A percentile compares a stretch with the other conserved stretches of the same genome.
These are phyloP conservation scores for Ananas comosus DNA, from an alignment of 176 grass and related monocot species.

Conservation along the genomic window DNA sequence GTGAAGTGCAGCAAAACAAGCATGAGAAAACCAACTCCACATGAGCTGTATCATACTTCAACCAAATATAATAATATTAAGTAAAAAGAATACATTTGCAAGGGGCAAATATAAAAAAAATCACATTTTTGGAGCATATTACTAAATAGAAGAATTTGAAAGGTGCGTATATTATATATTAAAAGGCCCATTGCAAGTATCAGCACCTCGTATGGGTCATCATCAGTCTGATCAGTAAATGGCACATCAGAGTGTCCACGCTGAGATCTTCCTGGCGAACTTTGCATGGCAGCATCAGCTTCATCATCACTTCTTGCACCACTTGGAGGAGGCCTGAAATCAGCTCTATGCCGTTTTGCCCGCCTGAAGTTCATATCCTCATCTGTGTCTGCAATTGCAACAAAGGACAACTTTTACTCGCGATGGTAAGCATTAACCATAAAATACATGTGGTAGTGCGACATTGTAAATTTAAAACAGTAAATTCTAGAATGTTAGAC, in stretches of 20 bases:
- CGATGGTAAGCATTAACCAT: neutral
- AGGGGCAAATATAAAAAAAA: too few relatives aligned
- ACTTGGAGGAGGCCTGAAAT: constrained; percentile 55
- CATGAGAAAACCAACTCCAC: neutral
- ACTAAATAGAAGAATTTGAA: too few relatives aligned
- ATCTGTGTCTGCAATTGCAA: constrained; percentile 51
- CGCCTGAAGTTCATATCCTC: constrained; percentile 69
- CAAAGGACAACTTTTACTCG: constrained; percentile 12
- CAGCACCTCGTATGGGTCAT: constrained; percentile 80
- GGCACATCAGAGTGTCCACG: constrained; percentile 64
- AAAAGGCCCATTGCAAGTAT: constrained; percentile 1
- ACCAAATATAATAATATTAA: too few relatives aligned
- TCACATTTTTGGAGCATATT: too few relatives aligned
- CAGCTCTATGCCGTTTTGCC: constrained; percentile 75
- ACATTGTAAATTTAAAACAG: too few relatives aligned
- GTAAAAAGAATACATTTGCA: too few relatives aligned
- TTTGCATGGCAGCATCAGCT: constrained; percentile 59
- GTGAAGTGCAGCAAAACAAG: neutral
- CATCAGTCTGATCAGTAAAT: constrained; percentile 88
- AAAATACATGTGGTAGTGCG: too few relatives aligned
- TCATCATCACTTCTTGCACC: constrained; percentile 82
- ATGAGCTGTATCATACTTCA: too few relatives aligned
- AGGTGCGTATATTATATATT: too few relatives aligned
- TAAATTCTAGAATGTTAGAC: too few relatives aligned
- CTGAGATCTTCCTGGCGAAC: constrained; percentile 87